Conservation (phyloP, 305 asterid species). For the Fraxinus angustifolia region DNA sequence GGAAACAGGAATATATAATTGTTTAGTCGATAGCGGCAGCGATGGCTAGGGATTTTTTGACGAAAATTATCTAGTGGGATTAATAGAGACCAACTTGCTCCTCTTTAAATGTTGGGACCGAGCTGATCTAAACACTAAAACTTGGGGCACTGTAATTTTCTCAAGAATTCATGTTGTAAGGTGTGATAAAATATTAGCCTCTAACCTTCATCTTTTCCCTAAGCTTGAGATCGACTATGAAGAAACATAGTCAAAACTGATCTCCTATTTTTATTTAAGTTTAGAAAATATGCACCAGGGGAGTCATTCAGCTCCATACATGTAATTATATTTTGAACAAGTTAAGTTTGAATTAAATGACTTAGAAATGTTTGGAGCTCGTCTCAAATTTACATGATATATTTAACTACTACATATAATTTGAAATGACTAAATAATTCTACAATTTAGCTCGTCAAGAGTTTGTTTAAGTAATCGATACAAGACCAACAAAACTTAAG, state of each 20-base stretch:
- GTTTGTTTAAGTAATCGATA: neutral
- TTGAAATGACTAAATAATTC: neutral
- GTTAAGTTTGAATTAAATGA: neutral
- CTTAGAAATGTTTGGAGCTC: neutral
- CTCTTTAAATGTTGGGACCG: neutral
- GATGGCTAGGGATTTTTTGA: neutral
- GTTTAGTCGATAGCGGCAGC: neutral
- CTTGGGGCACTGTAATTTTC: neutral
- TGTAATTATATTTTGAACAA: neutral
- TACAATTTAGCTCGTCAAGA: neutral
- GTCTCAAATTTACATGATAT: neutral
- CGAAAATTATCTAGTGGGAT: neutral
- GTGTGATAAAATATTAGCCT: neutral
- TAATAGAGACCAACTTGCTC: neutral
- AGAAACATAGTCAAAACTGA: neutral
- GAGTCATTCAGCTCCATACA: neutral
- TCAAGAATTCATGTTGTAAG: neutral
- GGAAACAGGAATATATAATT: neutral
- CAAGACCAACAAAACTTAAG: neutral
- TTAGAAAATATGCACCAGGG: neutral
- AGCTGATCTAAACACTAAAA: neutral
- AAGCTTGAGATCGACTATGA: neutral
- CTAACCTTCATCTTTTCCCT: neutral
- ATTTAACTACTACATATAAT: neutral
- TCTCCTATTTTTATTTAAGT: neutral